Evolutionary conservation across 495 filamentous ascomycete genomes (phyloP).

Genomic region (Ramalina intermedia): DNA sequence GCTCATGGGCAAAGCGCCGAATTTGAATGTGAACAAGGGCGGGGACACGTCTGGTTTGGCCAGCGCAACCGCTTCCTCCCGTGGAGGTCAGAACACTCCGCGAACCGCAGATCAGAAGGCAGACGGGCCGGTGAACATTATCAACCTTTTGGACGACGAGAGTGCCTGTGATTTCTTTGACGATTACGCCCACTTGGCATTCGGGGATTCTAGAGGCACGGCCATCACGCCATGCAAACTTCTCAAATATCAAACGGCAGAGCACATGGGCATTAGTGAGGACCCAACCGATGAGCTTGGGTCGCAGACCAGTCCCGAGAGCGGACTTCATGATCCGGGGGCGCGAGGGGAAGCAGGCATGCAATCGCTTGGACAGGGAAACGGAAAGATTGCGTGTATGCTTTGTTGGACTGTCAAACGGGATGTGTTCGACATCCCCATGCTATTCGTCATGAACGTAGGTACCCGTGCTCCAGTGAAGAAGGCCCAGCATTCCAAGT

Average conservation of each 20-base stretch:
- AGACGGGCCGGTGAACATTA: conserved; percentile 57
- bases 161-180: conserved; percentile 91
- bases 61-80: conserved; percentile 22
- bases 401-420: conserved; percentile 95
- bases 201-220: conserved; percentile 71
- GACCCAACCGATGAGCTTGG: conserved; percentile 26
- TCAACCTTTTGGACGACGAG: conserved; percentile 86
- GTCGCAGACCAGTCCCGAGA: conserved; percentile 15
- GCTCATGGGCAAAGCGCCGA: conserved; percentile 72
- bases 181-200: conserved; percentile 82
- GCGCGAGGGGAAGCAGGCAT: conserved; percentile 59
- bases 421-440: conserved; percentile 96
- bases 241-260: conserved; percentile 65
- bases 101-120: conserved; percentile 18
- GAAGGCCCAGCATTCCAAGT: neutral
- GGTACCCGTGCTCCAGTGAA: conserved; percentile 25
- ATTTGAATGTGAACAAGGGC: conserved; percentile 75
- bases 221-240: conserved; percentile 75
- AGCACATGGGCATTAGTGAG: conserved; percentile 4
- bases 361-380: conserved; percentile 57
- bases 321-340: neutral
- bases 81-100: conserved; percentile 36
- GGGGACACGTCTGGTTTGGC: conserved; percentile 11
- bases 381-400: conserved; percentile 85
- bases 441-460: conserved; percentile 95